phyloP scores from a whole-genome alignment of 139 green algal species.

The Cymbomonas tetramitiformis region DNA sequence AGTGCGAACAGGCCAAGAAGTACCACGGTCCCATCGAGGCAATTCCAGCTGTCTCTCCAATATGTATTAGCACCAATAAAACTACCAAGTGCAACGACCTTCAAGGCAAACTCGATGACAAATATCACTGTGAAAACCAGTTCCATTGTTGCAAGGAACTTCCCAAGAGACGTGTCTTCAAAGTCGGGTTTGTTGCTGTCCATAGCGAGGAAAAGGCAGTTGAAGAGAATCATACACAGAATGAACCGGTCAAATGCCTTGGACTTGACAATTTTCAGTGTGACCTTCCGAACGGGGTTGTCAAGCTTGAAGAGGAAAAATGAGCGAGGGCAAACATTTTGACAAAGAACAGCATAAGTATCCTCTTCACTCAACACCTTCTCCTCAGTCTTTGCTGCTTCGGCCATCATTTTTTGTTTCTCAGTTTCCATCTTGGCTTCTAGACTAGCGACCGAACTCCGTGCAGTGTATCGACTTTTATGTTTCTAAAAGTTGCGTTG shows the following conservation, averaged over 20 bases:
- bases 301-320: constrained; percentile 21
- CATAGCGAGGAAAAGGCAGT: constrained; percentile 18
- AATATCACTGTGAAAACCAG: constrained; percentile 40
- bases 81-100: constrained; percentile 36
- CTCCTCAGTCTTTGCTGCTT: no score
- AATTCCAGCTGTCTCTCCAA: constrained; percentile 19
- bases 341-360: no score
- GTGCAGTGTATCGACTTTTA: no score
- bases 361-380: no score
- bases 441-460: no score
- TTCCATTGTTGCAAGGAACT: constrained; percentile 8
- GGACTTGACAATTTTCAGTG: neutral
- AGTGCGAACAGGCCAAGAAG: constrained; percentile 5
- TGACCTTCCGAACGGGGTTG: constrained; percentile 11
- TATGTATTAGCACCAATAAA: constrained; percentile 7
- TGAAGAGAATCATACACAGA: constrained; percentile 8
- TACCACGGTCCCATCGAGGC: constrained; percentile 18
- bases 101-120: constrained; percentile 42
- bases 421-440: no score
- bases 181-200: constrained; percentile 5
- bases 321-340: no score
- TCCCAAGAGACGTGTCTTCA: neutral
- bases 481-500: no score
- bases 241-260: constrained; percentile 13
- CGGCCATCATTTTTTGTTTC: no score